A percentile compares a stretch with the other conserved stretches of the same genome.
Conservation (phyloP, 495 filamentous ascomycete genomes). For the Pseudevernia furfuracea region DNA sequence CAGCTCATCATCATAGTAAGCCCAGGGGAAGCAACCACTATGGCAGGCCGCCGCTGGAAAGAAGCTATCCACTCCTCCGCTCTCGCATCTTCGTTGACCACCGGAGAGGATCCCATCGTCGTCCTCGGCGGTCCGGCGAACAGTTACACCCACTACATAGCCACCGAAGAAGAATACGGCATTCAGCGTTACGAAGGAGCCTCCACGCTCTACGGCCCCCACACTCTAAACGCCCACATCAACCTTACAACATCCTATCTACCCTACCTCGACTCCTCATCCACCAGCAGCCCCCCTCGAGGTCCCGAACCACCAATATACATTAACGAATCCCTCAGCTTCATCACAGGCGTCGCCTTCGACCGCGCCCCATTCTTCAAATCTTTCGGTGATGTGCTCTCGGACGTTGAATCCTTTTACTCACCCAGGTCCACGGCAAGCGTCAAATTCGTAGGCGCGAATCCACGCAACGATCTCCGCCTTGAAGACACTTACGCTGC, state of each 20-base stretch:
- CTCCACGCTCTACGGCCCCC: constrained; percentile 88
- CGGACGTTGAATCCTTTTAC: constrained; percentile 47
- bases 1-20: constrained; percentile 82
- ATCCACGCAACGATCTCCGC: constrained; percentile 79
- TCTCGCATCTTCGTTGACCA: constrained; percentile 33
- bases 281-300: constrained; percentile 39
- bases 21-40: constrained; percentile 88
- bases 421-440: constrained; percentile 48
- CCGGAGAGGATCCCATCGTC: constrained; percentile 51
- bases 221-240: constrained; percentile 84
- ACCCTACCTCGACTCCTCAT: constrained; percentile 50
- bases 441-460: constrained; percentile 75
- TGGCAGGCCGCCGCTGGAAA: constrained; percentile 90
- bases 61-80: constrained; percentile 60
- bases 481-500: constrained; percentile 72
- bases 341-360: constrained; percentile 72
- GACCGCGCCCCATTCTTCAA: constrained; percentile 67
- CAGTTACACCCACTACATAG: constrained; percentile 92
- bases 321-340: constrained; percentile 67
- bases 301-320: constrained; percentile 76
- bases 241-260: constrained; percentile 70
- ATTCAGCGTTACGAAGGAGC: constrained; percentile 94
- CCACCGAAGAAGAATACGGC: constrained; percentile 84
- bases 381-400: constrained; percentile 64
- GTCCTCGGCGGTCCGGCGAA: constrained; percentile 93